Evolutionary conservation across 202 grass and related monocot species (phyloP).

Genomic region (Setaria viridis): DNA sequence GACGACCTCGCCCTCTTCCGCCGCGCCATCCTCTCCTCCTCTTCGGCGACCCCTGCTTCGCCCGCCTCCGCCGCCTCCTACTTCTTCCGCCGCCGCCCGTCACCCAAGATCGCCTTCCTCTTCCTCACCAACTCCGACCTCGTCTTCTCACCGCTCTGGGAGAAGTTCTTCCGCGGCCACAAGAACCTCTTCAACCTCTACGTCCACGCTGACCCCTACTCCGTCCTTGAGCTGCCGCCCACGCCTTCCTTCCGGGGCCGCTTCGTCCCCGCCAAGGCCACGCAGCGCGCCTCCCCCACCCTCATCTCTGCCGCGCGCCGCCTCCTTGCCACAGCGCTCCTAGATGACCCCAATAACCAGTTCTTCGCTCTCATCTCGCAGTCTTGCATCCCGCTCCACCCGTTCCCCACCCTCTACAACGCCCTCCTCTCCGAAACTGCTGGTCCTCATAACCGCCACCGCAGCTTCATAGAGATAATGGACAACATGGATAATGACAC

Average conservation of each 20-base stretch:
- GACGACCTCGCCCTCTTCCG: slow-evolving; percentile 95
- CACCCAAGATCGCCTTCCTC: slow-evolving; percentile 85
- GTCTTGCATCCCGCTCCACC: slow-evolving; percentile 87
- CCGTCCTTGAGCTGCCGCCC: slow-evolving; percentile 55
- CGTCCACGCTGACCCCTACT: slow-evolving; percentile 86
- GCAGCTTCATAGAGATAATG: slow-evolving; percentile 93
- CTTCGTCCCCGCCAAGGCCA: slow-evolving; percentile 83
- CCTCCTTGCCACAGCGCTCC: slow-evolving; percentile 73
- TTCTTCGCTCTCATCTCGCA: slow-evolving; percentile 92
- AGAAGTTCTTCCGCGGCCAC: slow-evolving; percentile 78
- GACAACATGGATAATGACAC: slow-evolving; percentile 70
- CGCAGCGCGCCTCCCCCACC: slow-evolving; percentile 87
- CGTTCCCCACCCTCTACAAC: slow-evolving; percentile 73
- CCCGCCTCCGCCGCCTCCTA: slow-evolving; percentile 42
- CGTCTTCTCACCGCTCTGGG: slow-evolving; percentile 90
- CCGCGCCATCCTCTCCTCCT: slow-evolving; percentile 79
- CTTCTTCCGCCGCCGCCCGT: slow-evolving; percentile 58
- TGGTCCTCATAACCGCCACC: slow-evolving; percentile 57
- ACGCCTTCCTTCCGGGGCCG: slow-evolving; percentile 77
- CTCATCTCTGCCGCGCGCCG: slow-evolving; percentile 90
- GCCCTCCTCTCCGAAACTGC: slow-evolving; percentile 58
- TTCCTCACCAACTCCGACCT: slow-evolving; percentile 88
- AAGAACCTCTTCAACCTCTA: slow-evolving; percentile 76
- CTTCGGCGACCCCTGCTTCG: slow-evolving; percentile 47
- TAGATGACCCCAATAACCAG: slow-evolving; percentile 75